Conservation (phyloP, 2,329 filamentous ascomycete species). For the Ophioceras dolichostomum region DNA sequence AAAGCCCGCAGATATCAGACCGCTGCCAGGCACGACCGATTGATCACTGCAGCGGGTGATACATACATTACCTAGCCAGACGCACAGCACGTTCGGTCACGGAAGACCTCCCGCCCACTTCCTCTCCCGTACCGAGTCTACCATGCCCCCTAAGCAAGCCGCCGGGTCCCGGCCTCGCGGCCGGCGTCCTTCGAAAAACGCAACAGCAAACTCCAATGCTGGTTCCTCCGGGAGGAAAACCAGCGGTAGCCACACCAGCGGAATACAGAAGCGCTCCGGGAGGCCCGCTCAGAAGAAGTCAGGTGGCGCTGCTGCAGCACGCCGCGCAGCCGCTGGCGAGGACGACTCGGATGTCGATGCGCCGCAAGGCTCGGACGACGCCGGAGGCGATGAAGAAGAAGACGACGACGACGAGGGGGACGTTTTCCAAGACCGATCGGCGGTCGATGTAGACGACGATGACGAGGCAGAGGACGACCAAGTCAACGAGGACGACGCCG, state of each 20-base stretch:
- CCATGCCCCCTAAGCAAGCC: conserved; percentile 29
- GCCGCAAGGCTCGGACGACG: neutral
- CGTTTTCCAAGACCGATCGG: conserved; percentile 1
- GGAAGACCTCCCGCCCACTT: too few species aligned
- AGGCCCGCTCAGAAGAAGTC: neutral
- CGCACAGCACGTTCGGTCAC: too few species aligned
- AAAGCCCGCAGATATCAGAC: too few species aligned
- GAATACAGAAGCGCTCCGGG: conserved; percentile 5
- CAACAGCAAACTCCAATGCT: too few species aligned
- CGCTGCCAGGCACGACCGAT: too few species aligned
- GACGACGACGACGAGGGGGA: conserved; percentile 14
- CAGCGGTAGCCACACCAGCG: neutral
- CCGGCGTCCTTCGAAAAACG: conserved; percentile 9
- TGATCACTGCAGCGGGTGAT: too few species aligned
- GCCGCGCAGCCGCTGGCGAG: too few species aligned
- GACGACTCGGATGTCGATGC: neutral
- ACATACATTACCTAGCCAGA: too few species aligned
- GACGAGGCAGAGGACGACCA: conserved; percentile 7
- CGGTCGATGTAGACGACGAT: conserved; percentile 7
- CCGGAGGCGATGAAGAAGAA: conserved; percentile 3
- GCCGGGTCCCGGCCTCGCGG: conserved; percentile 2
- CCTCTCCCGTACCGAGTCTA: too few species aligned
- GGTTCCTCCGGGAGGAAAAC: conserved; percentile 8
- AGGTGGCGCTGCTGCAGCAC: too few species aligned
- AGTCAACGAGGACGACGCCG: conserved; percentile 18